Percentiles rank a stretch among this genome's conserved stretches.
These are phyloP conservation scores for Phytophthora tubulina DNA, from an alignment of 352 stramenopile species.

Conservation along the genomic window DNA sequence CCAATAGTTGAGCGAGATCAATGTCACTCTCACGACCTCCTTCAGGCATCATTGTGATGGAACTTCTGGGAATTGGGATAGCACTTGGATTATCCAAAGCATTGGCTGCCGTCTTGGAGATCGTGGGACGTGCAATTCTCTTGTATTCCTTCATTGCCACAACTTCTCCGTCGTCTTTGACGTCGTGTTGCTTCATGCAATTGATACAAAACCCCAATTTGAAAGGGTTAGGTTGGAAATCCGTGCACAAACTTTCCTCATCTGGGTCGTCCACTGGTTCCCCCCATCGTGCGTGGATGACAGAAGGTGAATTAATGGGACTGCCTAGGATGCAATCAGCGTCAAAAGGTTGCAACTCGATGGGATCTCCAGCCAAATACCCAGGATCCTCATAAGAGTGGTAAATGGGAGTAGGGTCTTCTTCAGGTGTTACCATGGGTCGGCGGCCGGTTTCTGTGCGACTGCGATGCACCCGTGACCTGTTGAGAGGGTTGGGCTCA, in stretches of 20 bases:
- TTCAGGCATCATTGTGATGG: conserved; percentile 42
- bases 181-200: conserved; percentile 91
- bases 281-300: conserved; percentile 89
- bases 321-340: conserved; percentile 82
- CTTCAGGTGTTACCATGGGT: conserved; percentile 27
- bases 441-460: conserved; percentile 43
- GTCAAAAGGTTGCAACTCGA: conserved; percentile 79
- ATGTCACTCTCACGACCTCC: conserved; percentile 82
- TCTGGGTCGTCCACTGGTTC: conserved; percentile 86
- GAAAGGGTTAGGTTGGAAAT: conserved; percentile 88
- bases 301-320: conserved; percentile 74
- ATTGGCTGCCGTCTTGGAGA: conserved; percentile 79
- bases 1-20: conserved; percentile 75
- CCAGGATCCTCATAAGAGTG: conserved; percentile 85
- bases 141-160: conserved; percentile 84
- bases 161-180: conserved; percentile 74
- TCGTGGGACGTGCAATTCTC: conserved; percentile 76
- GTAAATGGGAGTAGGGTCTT: conserved; percentile 62
- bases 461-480: conserved; percentile 41
- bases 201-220: conserved; percentile 91
- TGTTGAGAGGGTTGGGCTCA: conserved; percentile 36
- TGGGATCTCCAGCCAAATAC: conserved; percentile 59
- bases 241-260: conserved; percentile 81
- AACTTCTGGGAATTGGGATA: conserved; percentile 47
- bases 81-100: conserved; percentile 83